Conservation (phyloP, 163 green algal species). For the Chloromonas sp. region DNA sequence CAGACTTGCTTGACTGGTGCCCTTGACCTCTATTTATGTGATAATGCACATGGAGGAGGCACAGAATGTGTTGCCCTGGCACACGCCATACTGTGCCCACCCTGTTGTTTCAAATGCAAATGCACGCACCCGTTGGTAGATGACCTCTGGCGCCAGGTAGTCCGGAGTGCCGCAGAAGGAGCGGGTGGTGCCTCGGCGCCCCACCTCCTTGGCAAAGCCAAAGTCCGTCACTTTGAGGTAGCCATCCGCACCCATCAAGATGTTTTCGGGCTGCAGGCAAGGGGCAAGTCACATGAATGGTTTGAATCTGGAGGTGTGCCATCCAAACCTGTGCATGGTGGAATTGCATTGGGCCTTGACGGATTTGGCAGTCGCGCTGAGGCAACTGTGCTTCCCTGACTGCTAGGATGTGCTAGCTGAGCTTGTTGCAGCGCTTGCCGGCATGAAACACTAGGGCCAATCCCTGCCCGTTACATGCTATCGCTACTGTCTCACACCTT, state of each 20-base stretch:
- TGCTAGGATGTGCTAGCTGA: too few relatives aligned
- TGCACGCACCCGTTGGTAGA: conserved; percentile 53
- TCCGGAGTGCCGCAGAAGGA: conserved; percentile 67
- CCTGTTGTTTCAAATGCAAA: not conserved
- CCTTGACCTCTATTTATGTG: not conserved
- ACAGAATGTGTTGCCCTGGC: too few relatives aligned
- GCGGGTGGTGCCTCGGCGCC: not conserved
- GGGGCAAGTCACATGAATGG: too few relatives aligned
- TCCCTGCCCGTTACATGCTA: too few relatives aligned
- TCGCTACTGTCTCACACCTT: conserved; percentile 40
- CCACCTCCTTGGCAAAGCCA: conserved; percentile 72
- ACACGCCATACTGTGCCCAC: not conserved
- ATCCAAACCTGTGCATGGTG: too few relatives aligned
- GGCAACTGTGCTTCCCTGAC: too few relatives aligned
- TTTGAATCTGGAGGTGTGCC: too few relatives aligned
- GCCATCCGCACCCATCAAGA: conserved; percentile 56
- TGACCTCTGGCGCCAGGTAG: conserved; percentile 80
- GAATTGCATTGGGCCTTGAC: too few relatives aligned
- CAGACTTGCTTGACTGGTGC: not conserved
- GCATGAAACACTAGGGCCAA: too few relatives aligned
- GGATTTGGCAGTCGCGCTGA: too few relatives aligned
- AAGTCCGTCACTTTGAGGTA: conserved; percentile 80
- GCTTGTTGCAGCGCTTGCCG: too few relatives aligned
- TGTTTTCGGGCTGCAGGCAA: conserved; percentile 70
- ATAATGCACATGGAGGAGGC: too few relatives aligned